Evolutionary conservation across 169 alveolate genomes (phyloP).

Genomic region (Theileria orientalis): DNA sequence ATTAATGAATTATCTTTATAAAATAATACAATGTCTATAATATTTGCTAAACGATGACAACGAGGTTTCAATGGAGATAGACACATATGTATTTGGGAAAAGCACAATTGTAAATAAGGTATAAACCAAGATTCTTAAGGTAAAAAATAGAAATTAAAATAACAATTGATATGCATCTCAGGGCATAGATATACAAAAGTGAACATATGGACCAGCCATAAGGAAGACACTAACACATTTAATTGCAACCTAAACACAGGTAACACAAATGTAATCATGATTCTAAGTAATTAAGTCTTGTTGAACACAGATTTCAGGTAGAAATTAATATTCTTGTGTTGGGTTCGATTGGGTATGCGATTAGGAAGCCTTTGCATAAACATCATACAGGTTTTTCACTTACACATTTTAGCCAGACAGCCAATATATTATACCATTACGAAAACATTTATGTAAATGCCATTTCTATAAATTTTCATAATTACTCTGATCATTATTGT

Average conservation of each 20-base stretch:
- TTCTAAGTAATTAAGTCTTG: not conserved
- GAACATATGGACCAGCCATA: not conserved
- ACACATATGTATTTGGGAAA: not conserved
- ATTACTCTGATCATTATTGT: not conserved
- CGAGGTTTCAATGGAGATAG: not conserved
- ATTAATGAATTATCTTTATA: too few relatives aligned
- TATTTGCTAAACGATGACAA: not conserved
- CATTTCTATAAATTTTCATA: not conserved
- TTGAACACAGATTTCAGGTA: not conserved
- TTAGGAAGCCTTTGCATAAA: not conserved
- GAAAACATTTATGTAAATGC: not conserved
- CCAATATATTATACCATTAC: not conserved
- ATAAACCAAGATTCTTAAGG: not conserved
- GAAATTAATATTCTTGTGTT: not conserved
- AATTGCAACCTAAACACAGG: not conserved
- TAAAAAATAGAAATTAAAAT: not conserved
- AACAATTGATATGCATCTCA: conserved; percentile 6
- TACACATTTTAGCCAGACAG: conserved; percentile 10
- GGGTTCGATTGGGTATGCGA: conserved; percentile 5
- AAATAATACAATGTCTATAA: not conserved
- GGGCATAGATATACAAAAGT: not conserved
- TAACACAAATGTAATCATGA: not conserved
- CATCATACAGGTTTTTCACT: not conserved
- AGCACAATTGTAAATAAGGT: not conserved
- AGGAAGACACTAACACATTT: not conserved